Conservation (phyloP, 768 basidiomycete genomes). For the Lactarius evosmus region DNA sequence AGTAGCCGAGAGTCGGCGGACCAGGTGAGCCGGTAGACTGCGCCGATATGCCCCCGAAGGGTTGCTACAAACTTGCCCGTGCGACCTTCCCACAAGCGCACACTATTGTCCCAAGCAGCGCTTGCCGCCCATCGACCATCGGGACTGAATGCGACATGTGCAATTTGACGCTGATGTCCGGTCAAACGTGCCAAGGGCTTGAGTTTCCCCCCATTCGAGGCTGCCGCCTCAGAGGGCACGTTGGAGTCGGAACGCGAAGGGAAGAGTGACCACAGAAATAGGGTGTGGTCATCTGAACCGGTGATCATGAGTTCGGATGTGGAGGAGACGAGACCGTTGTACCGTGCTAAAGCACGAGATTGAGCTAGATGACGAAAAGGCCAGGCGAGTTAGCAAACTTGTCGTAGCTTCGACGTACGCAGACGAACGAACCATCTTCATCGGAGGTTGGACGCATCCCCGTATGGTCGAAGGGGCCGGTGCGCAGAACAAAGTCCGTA, state of each 20-base stretch:
- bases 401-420: not conserved
- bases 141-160: slow-evolving; percentile 91
- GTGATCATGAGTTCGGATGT: slow-evolving; percentile 85
- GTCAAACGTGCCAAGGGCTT: slow-evolving; percentile 79
- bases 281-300: slow-evolving; percentile 96
- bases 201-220: slow-evolving; percentile 45
- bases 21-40: slow-evolving; percentile 95
- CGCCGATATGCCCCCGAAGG: slow-evolving; percentile 87
- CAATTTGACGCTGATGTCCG: slow-evolving; percentile 93
- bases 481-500: slow-evolving; percentile 92
- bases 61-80: slow-evolving; percentile 88
- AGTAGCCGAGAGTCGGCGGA: slow-evolving; percentile 90
- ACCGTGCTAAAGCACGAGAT: slow-evolving; percentile 70
- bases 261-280: slow-evolving; percentile 93
- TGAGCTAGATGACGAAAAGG: slow-evolving; percentile 51
- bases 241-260: slow-evolving; percentile 40
- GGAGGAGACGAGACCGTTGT: slow-evolving; percentile 60
- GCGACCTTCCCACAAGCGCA: slow-evolving; percentile 87
- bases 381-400: slow-evolving; percentile 7
- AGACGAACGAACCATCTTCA: slow-evolving; percentile 59
- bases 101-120: slow-evolving; percentile 86
- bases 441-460: slow-evolving; percentile 75
- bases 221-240: slow-evolving; percentile 36
- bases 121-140: slow-evolving; percentile 91
- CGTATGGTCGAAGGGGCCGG: slow-evolving; percentile 91